Conservation (phyloP, 2,329 filamentous ascomycete genomes). For the Stylonectria norvegica region DNA sequence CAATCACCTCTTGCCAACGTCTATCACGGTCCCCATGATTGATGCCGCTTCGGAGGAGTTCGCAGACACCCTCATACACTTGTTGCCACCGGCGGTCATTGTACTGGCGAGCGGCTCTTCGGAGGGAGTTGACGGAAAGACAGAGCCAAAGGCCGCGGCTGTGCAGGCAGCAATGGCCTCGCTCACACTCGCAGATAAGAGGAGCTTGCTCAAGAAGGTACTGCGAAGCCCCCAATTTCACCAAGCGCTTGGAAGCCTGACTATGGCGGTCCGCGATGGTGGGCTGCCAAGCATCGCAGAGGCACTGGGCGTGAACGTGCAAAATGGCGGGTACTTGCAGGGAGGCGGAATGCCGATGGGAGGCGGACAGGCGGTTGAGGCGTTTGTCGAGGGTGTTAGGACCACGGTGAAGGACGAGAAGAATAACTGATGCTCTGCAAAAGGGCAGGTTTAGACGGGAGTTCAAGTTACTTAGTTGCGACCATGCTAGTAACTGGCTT, state of each 20-base stretch:
- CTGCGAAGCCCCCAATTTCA: conserved; percentile 86
- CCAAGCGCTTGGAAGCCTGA: conserved; percentile 81
- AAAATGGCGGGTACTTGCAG: conserved; percentile 78
- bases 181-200: conserved; percentile 73
- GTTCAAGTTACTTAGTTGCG: no score
- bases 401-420: conserved; percentile 64
- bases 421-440: no score
- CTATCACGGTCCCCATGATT: conserved; percentile 74
- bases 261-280: conserved; percentile 83
- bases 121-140: conserved; percentile 52
- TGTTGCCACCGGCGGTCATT: conserved; percentile 75
- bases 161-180: conserved; percentile 71
- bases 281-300: conserved; percentile 87
- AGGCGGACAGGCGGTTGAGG: conserved; percentile 83
- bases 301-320: conserved; percentile 74
- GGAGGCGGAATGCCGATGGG: conserved; percentile 80
- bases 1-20: conserved; percentile 76
- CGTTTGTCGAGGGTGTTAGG: conserved; percentile 87
- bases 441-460: no score
- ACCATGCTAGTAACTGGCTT: no score
- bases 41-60: conserved; percentile 61
- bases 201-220: conserved; percentile 73
- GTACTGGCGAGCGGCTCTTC: conserved; percentile 66
- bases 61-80: conserved; percentile 71
- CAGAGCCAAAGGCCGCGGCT: conserved; percentile 65